Evolutionary conservation across 139 green algal genomes (phyloP).

Genomic region (Mesotaenium endlicherianum): DNA sequence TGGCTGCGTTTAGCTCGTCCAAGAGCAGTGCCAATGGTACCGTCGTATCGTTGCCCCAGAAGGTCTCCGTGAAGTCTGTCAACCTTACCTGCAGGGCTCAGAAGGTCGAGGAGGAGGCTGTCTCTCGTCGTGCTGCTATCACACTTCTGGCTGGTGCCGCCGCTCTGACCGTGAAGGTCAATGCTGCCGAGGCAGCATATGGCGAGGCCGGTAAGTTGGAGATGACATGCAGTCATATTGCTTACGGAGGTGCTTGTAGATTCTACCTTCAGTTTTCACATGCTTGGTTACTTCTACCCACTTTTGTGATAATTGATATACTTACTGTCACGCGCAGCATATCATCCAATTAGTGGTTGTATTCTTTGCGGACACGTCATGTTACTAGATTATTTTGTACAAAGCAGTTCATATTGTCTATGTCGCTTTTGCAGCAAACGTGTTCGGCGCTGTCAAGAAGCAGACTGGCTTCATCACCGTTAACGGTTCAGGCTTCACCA

Average conservation of each 20-base stretch:
- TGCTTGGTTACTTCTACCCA: no score
- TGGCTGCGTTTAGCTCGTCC: not conserved
- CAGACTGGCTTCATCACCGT: conserved; percentile 82
- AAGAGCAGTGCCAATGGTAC: not conserved
- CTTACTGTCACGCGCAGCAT: no score
- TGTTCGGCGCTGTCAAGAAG: conserved; percentile 37
- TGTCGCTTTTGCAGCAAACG: conserved; percentile 43
- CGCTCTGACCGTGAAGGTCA: conserved; percentile 28
- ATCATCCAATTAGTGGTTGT: no score
- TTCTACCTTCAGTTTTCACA: no score
- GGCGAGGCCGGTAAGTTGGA: conserved; percentile 35
- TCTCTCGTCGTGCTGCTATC: conserved; percentile 19
- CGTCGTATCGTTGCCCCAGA: not conserved
- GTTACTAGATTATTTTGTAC: no score
- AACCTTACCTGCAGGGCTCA: conserved; percentile 17
- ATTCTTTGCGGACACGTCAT: no score
- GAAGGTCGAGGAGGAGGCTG: conserved; percentile 16
- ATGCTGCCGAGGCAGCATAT: conserved; percentile 40
- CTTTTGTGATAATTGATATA: no score
- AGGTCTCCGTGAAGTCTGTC: not conserved
- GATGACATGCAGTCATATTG: no score
- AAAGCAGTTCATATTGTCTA: not conserved
- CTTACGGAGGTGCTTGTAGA: no score
- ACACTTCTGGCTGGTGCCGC: conserved; percentile 26
- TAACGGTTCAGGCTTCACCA: conserved; percentile 83